Evolutionary conservation across 2,329 filamentous ascomycete genomes (phyloP).

Genomic region (Sclerotinia glacialis): DNA sequence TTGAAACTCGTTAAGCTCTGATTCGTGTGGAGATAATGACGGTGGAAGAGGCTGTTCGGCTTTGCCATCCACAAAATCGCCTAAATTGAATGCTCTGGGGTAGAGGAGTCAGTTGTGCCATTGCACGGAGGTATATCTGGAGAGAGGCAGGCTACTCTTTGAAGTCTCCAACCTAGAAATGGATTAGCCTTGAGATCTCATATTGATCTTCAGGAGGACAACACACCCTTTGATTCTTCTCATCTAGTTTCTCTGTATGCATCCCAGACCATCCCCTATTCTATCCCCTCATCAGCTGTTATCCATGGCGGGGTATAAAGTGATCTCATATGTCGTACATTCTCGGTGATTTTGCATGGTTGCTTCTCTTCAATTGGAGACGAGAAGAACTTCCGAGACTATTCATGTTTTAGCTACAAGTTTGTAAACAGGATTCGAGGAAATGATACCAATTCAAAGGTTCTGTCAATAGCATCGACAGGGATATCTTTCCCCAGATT

Average conservation of each 20-base stretch:
- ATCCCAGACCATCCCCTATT: constrained; percentile 89
- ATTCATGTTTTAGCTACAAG: constrained; percentile 18
- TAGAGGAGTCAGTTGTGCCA: background rate
- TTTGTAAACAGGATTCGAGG: background rate
- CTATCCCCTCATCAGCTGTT: constrained; percentile 44
- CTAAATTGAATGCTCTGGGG: constrained; percentile 84
- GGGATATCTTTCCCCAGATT: constrained; percentile 70
- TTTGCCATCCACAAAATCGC: constrained; percentile 64
- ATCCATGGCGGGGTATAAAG: constrained; percentile 16
- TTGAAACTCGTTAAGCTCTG: constrained; percentile 64
- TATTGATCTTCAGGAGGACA: constrained; percentile 34
- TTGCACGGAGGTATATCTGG: constrained; percentile 32
- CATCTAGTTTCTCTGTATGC: constrained; percentile 85
- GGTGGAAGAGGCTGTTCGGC: constrained; percentile 74
- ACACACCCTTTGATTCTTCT: constrained; percentile 69
- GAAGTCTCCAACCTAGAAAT: constrained; percentile 68
- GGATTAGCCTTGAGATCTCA: constrained; percentile 21
- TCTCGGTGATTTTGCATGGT: constrained; percentile 68
- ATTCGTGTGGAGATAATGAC: constrained; percentile 57
- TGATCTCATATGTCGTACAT: constrained; percentile 41
- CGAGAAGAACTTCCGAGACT: constrained; percentile 73
- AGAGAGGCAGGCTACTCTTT: constrained; percentile 64
- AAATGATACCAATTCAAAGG: constrained; percentile 66
- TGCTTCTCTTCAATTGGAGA: constrained; percentile 70
- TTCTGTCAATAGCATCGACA: constrained; percentile 60